phyloP scores from a whole-genome alignment of 768 basidiomycete species.

The Russula lepida region DNA sequence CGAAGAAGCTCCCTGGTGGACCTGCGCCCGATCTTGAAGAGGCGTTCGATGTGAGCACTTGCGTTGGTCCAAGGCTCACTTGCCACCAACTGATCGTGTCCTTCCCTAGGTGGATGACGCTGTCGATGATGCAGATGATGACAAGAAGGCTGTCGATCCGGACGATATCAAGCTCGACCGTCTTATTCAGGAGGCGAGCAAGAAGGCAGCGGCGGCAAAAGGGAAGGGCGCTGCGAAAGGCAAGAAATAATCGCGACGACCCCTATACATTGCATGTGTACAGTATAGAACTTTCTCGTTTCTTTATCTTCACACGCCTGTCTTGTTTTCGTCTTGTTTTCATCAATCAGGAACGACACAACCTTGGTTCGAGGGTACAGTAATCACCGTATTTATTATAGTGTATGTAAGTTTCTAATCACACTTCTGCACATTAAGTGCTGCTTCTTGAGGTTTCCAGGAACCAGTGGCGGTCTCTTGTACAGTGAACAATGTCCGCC shows the following conservation, averaged over 20 bases:
- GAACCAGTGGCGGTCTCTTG: not conserved
- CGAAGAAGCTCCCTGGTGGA: slow-evolving; percentile 70
- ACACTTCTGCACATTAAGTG: not conserved
- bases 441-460: slow-evolving; percentile 2
- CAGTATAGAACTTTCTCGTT: not conserved
- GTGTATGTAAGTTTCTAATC: slow-evolving; percentile 10
- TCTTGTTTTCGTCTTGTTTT: slow-evolving; percentile 6
- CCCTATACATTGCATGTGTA: not conserved
- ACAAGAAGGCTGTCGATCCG: slow-evolving; percentile 18
- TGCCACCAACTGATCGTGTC: not conserved
- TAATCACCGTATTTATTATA: not conserved
- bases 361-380: not conserved
- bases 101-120: slow-evolving; percentile 17
- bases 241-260: slow-evolving; percentile 2
- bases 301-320: not conserved
- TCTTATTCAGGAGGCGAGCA: slow-evolving; percentile 24
- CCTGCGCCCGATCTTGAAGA: slow-evolving; percentile 89
- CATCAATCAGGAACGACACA: not conserved
- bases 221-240: slow-evolving; percentile 14
- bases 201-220: slow-evolving; percentile 8
- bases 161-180: slow-evolving; percentile 28
- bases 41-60: slow-evolving; percentile 61
- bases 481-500: not conserved
- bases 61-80: not conserved
- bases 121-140: slow-evolving; percentile 22